Base-by-base conservation (phyloP, 2,329 filamentous ascomycete species). In the Clonostachys solani region DNA sequence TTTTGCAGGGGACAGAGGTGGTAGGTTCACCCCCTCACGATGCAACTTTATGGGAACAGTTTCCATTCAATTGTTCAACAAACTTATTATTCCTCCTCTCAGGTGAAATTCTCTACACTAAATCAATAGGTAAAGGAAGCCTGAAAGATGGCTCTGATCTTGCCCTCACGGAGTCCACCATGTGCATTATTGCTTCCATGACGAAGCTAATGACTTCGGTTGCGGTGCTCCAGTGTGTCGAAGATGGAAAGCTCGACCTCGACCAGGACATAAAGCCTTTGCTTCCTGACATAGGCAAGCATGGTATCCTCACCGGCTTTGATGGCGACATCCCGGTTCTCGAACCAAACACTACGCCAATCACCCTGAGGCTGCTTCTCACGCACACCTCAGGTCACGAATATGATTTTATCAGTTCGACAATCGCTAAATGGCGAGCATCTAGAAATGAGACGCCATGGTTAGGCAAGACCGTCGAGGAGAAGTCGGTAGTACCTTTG, bases 311-410 rank as follows among this genome's bases (percentile, higher is more conserved):
- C 36, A 38, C 15, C 3, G 15, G 15, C 15, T 38, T 38, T 18
- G 36, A 38, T 72, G 54, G 54, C 0, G 53, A 63, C 5, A 51
- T 58, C 33, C 69, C 72, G 0, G 57, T 68, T 6, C 59, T 72
- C 5, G 60, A 66, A 43, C 56, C 63, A 5, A 69, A 71, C 49
- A 55, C 50, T 4, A 53, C 47, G 15, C 60, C 67, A 12, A 65
- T 75, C 46, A 72, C 68, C 0, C 54, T 73, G 23, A 60, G 65
- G 64, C n/a, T 23, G 18, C 64, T 81, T 1, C 64, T 81, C 4
- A 73, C 71, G 0, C 78, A 81, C 55, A 73, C 74, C 0, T 60
- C 66, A 6, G 78, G 78, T 3, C 49, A 77, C 1, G 64, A 61
- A 2, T 74, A 77, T 54, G 72, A 75, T 40, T 36, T 63, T 12